Base-by-base conservation (phyloP, 2,329 filamentous ascomycete species). In the Beauveria medogensis region DNA sequence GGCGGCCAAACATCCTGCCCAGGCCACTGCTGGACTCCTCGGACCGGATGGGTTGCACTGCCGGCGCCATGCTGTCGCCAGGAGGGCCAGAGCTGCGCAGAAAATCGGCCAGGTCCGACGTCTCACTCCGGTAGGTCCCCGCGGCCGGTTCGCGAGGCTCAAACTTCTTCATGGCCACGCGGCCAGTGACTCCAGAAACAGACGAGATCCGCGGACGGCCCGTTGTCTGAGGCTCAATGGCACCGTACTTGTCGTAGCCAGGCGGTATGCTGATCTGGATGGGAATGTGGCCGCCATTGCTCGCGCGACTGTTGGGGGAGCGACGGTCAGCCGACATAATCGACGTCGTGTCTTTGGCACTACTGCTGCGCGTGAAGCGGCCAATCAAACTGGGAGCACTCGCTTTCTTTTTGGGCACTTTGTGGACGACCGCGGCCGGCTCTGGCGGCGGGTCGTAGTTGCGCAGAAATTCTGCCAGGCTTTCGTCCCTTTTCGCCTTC, bases 101-200 rank as follows among this genome's bases (percentile, higher is more conserved):
- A 70, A 93, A 93, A 56, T 85, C 84, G 0, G 90, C 89, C 50
- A 93, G 73, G 55, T 91, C 89, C 20, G 82, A 81, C 2, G 87
- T 91, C 51, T 75, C 73, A n/a, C 74, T 89, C 48, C 71, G 72
- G n/a, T 73, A 73, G 7, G 71, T 72, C 41, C 43, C 30, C 26
- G 26, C 55, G 5, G 75, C 73, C 3, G 82, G 74, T 5, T 85
- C 82, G 51, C 82, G 78, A 3, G 83, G 79, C 69, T 84, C 81
- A 67, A 81, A 86, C 66, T 73, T 81, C 73, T 82, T 86, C 79
- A 81, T 82, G 1, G 78, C 75, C 12, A 80, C 77, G 28, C 80
- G 77, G 24, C 72, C 70, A 26, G 75, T 68, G 2, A 65, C 59
- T 10, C 68, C 63, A 7, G 70, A 66, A 18, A 60, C 50, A 24